Conservation (phyloP, 208 protist genomes). For the Leishmania aethiopica region DNA sequence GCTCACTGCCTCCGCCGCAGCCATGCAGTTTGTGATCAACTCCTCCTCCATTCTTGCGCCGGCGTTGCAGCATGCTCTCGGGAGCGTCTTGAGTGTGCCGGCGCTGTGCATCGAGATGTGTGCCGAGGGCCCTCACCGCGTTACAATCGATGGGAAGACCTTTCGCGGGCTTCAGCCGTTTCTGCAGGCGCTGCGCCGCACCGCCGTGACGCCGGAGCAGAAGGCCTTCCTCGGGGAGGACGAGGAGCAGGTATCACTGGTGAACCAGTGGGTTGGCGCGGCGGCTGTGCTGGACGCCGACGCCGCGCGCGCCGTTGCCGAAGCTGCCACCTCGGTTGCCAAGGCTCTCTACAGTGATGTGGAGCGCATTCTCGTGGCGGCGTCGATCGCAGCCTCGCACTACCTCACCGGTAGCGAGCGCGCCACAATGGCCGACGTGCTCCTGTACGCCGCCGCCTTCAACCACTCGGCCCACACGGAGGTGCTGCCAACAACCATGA, state of each 20-base stretch:
- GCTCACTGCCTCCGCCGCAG: not conserved
- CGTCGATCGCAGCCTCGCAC: slow-evolving; percentile 18
- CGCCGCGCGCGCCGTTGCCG: slow-evolving; percentile 10
- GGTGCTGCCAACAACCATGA: slow-evolving; percentile 36
- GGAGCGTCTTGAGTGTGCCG: slow-evolving; percentile 22
- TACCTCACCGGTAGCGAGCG: slow-evolving; percentile 54
- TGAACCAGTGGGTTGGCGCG: slow-evolving; percentile 67
- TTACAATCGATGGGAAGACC: slow-evolving; percentile 23
- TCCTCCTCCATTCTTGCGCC: slow-evolving; percentile 34
- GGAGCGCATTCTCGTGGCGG: slow-evolving; percentile 40
- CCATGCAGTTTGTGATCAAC: slow-evolving; percentile 35
- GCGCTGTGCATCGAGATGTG: slow-evolving; percentile 12
- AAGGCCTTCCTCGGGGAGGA: slow-evolving; percentile 38
- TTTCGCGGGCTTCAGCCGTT: slow-evolving; percentile 39
- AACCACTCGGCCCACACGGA: slow-evolving; percentile 36
- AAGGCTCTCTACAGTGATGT: slow-evolving; percentile 50
- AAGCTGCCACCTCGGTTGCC: slow-evolving; percentile 34
- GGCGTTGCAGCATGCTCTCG: slow-evolving; percentile 37
- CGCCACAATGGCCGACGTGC: slow-evolving; percentile 73
- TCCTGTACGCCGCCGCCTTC: slow-evolving; percentile 70
- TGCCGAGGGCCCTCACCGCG: slow-evolving; percentile 33
- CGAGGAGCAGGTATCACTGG: slow-evolving; percentile 30
- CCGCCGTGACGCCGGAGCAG: slow-evolving; percentile 25
- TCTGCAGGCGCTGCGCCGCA: slow-evolving; percentile 38
- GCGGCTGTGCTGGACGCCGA: slow-evolving; percentile 40